phyloP scores from a whole-genome alignment of 2,329 filamentous ascomycete species.

The Diaporthe vaccinii region DNA sequence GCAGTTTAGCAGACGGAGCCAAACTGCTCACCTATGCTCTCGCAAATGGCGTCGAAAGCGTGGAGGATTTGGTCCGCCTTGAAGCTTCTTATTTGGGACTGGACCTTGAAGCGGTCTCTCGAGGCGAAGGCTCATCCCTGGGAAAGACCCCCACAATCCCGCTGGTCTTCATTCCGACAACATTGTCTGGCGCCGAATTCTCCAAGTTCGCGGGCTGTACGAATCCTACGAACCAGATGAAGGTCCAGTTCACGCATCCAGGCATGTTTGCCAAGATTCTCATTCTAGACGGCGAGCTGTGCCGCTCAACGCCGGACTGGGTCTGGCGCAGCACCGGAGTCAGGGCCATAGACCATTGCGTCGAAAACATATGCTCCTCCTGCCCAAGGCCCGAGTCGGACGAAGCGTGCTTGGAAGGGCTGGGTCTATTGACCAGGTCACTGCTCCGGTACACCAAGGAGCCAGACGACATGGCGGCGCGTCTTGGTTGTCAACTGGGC shows the following conservation, averaged over 20 bases:
- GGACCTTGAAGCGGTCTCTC: neutral
- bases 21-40: neutral
- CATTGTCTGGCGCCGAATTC: neutral
- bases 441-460: neutral
- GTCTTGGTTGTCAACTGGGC: neutral
- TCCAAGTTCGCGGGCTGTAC: neutral
- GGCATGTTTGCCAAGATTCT: neutral
- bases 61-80: neutral
- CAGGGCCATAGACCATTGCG: neutral
- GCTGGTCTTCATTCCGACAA: neutral
- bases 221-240: neutral
- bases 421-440: neutral
- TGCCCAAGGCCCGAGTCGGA: neutral
- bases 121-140: neutral
- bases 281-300: neutral
- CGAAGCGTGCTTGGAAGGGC: neutral
- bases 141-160: neutral
- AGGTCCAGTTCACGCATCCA: neutral
- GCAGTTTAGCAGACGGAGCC: neutral
- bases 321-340: conserved; percentile 3
- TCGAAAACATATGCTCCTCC: neutral
- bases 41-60: neutral
- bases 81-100: neutral
- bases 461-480: neutral
- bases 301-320: neutral